Evolutionary conservation across 805 yeast genomes (phyloP), one percentile per base, ranked within the genome.

Genomic region (Candida lessepsii): DNA sequence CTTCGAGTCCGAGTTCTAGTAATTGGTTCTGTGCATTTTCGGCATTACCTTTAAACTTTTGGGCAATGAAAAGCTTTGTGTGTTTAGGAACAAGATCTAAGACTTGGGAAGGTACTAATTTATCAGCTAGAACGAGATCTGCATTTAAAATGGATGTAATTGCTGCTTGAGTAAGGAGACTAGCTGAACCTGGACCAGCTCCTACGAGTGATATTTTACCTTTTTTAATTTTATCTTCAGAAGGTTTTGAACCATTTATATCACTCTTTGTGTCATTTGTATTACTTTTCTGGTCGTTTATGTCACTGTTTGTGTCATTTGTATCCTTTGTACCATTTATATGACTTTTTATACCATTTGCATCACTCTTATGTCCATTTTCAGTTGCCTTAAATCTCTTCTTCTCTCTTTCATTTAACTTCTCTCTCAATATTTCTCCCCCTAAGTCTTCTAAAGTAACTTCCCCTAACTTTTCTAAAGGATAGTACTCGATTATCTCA

Each of bases 41-140:
- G 1, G 98, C 97, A 58, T 91, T 91, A 1, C 98, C 98, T 2
- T 98, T 98, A 64, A 89, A 91, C 60, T 91, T 91, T 29, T 88
- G 75, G 2, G 98, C 98, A 44, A 91, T 89, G 57, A 85, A 88
- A 3, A 83, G 68, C 32, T 81, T 82, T 1, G 95, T 86, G 20
- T 66, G 46, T 21, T 71, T 70, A 0, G 97, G 97, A n/a, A 91
- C 82, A 14, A 90, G 63, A 32, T 83, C 86, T 25, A 91, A 65
- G 1, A 91, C 95, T 51, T 82, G 83, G 51, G 84, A 86, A 3
- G 98, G 98, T 0, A 91, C 97, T 18, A 91, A 71, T 56, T 91
- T 91, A 58, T 91, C 98, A 1, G 97, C 95, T 29, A 91, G 66
- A 3, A 91, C 75, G 41, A 86, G 63, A 58, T 91, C 96, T 0